Conservation (phyloP, 2,329 filamentous ascomycete genomes). For the Penicillium sp. region DNA sequence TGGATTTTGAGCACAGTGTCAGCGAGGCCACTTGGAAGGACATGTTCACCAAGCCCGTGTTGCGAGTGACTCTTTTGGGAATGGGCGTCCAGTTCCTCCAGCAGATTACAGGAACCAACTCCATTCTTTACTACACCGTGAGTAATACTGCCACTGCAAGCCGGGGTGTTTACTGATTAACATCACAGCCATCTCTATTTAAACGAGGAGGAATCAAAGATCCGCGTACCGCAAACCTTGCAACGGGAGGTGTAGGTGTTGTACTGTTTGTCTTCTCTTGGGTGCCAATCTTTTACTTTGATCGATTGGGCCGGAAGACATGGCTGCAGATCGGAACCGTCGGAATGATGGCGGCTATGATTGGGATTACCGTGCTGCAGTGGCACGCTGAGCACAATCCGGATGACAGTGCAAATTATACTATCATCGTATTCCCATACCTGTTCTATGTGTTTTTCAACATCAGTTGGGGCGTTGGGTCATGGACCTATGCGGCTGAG, state of each 20-base stretch:
- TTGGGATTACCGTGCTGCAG: constrained; percentile 19
- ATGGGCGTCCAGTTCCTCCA: constrained; percentile 21
- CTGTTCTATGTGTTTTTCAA: constrained; percentile 25
- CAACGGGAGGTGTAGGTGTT: constrained; percentile 18
- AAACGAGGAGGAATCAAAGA: constrained; percentile 18
- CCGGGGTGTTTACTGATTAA: background rate
- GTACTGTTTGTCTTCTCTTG: constrained; percentile 19
- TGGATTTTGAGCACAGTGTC: constrained; percentile 15
- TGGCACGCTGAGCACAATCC: constrained; percentile 16
- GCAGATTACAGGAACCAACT: constrained; percentile 22
- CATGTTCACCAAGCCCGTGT: constrained; percentile 16
- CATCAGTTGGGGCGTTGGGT: constrained; percentile 21
- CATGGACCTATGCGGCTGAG: constrained; percentile 22
- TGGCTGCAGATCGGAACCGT: constrained; percentile 22
- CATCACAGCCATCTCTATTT: constrained; percentile 16
- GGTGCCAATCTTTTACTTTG: constrained; percentile 21
- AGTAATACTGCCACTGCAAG: background rate
- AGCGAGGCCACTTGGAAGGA: constrained; percentile 14
- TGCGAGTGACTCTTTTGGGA: constrained; percentile 18
- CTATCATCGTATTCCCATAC: constrained; percentile 20
- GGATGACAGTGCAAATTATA: constrained; percentile 9
- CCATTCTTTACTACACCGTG: constrained; percentile 22
- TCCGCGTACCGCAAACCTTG: constrained; percentile 13
- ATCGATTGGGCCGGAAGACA: constrained; percentile 18
- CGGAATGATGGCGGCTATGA: constrained; percentile 19